Evolutionary conservation across 306 rosid species (phyloP), one percentile per base, ranked within the genome.

Genomic region (Prunus mongolica): DNA sequence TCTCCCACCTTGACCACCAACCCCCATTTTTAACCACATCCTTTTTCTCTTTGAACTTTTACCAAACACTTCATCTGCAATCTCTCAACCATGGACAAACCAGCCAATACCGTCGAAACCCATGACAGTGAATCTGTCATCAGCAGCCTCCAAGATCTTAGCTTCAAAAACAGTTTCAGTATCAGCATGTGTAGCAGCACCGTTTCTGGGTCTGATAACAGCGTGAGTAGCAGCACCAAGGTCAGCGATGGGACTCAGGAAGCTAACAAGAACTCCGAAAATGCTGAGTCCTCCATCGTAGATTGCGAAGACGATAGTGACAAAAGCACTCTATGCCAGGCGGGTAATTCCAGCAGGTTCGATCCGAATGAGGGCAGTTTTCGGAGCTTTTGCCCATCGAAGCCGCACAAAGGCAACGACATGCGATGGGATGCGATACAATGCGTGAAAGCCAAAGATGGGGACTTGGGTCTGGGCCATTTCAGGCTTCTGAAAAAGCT

Each of bases 401-500:
- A 88, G 75, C 91, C 91, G 8, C 91, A 88, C 83, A 88, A 83
- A 55, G 89, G 91, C 38, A 88, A 81, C 25, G 91, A 88, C 19
- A 47, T 67, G 3, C 45, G 87, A 34, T 88, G 91, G 91, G 91
- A 88, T 30, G 81, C 87, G 28, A 83, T 88, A 27, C 91, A 81
- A 27, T 54, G 71, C 6, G 76, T 77, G 65, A 88, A 79, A 57
- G 75, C 47, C 3, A 83, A 81, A 81, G 76, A 81, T 44, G 87
- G 82, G 63, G 79, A 78, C 69, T 78, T 87, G 80, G 84, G 87
- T 16, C 71, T 88, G 67, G 86, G 82, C 12, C 79, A 88, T 68
- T 88, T 88, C 78, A 73, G 84, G 83, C 89, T 88, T n/a, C 14
- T 88, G 88, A 85, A 88, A 82, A 88, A 88, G 86, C 87, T 88